Percentiles rank a stretch among this genome's conserved stretches.
Evolutionary conservation across 352 stramenopile genomes (phyloP).

Genomic region (Phytophthora boehmeriae): DNA sequence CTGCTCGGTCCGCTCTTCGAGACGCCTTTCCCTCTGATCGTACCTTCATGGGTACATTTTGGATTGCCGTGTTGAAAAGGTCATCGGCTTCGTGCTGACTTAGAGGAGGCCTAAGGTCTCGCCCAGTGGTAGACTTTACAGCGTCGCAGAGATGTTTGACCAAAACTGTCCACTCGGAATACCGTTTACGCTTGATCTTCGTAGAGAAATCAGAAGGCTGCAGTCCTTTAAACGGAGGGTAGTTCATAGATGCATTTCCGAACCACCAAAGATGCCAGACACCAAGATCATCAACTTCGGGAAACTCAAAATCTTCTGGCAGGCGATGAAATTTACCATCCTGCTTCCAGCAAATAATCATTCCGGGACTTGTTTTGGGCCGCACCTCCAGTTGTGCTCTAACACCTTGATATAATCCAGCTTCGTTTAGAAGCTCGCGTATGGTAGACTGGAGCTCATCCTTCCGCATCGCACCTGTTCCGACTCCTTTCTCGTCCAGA

Average conservation of each 20-base stretch:
- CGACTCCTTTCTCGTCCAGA: conserved; percentile 11
- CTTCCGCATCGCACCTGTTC: neutral
- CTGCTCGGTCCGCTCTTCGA: neutral
- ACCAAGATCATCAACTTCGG: neutral
- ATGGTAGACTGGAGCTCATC: conserved; percentile 8
- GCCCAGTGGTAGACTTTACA: neutral
- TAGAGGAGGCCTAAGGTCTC: neutral
- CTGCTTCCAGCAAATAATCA: conserved; percentile 2
- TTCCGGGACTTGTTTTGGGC: neutral
- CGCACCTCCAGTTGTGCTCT: neutral
- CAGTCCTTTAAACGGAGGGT: conserved; percentile 5
- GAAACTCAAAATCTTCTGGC: conserved; percentile 12
- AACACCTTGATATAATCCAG: neutral
- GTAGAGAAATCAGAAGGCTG: conserved; percentile 8
- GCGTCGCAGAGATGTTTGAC: neutral
- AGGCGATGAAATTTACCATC: conserved; percentile 8
- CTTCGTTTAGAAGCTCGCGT: conserved; percentile 7
- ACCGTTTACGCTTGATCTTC: conserved; percentile 6
- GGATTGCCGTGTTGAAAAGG: neutral
- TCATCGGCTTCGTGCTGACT: neutral
- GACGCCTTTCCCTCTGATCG: neutral
- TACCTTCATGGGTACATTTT: neutral
- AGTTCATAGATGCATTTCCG: neutral
- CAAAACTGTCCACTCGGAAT: conserved; percentile 13
- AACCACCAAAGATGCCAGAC: conserved; percentile 15